Evolutionary conservation across 169 alveolate species (phyloP), one percentile per base, ranked within the genome.

Genomic region (Cryptosporidium ryanae): DNA sequence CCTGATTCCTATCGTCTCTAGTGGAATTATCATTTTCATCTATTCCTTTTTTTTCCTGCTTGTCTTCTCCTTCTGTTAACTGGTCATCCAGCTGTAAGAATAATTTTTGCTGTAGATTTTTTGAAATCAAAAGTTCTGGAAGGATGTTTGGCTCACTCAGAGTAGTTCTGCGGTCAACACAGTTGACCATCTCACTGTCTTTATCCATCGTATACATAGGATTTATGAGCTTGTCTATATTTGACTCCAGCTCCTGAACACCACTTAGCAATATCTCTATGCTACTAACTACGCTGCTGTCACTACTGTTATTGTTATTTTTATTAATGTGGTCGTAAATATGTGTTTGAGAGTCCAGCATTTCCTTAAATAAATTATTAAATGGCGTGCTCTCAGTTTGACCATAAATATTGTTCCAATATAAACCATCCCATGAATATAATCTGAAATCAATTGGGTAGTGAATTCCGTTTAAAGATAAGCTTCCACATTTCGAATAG

Each of bases 401-500:
- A 18, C n/a, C 76, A 32, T 31, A 38, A 25, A 76, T 18, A n/a
- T 52, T 38, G 38, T 15, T 43, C 87, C 87, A 76, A 59, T 76
- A 76, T 61, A 61, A 43, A 23, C 87, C 52, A 38, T 61, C 63
- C 87, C 87, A 76, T 7, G 55, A 21, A 21, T 76, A 76, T 34
- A 76, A 6, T 21, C 64, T 57, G 32, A 43, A 21, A 76, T 76
- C 87, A 4, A 76, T 76, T 21, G 87, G 87, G 18, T 76, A 76
- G 18, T 76, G 87, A 61, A 76, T 46, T 43, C 87, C 87, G 25
- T 59, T 61, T 12, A 59, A 61, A 46, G 64, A 34, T 63, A 76
- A 59, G 27, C 54, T 57, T 43, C 87, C 87, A 38, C 87, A 76
- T 43, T 59, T 59, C 1, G 87, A 76, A 34, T 76, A 76, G 25